phyloP scores from a whole-genome alignment of 306 rosid genomes.

The Vigna hirtella region DNA sequence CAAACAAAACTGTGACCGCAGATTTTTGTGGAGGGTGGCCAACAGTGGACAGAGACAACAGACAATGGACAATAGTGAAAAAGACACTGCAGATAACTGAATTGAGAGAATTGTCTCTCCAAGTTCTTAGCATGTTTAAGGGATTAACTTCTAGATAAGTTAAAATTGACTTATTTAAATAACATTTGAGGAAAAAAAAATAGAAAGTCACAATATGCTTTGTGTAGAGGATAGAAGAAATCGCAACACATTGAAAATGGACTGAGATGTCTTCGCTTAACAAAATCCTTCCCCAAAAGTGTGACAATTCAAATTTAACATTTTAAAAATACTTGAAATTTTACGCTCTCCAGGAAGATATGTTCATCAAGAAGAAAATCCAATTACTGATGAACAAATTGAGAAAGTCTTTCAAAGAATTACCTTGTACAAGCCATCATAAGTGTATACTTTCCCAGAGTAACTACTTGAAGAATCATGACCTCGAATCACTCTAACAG shows the following conservation, averaged over 20 bases:
- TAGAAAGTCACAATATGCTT: background rate
- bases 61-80: too few species aligned
- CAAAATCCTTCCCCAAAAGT: background rate
- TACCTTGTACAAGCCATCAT: constrained; percentile 98
- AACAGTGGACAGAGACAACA: too few species aligned
- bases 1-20: too few species aligned
- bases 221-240: background rate
- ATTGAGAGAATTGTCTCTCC: too few species aligned
- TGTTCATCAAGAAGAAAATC: background rate
- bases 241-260: background rate
- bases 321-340: background rate
- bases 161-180: background rate
- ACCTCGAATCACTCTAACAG: constrained; percentile 94
- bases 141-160: background rate
- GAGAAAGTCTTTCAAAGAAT: constrained; percentile 16
- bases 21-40: too few species aligned
- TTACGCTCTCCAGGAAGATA: background rate
- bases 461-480: constrained; percentile 79
- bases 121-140: background rate
- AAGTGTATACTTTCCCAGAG: constrained; percentile 84
- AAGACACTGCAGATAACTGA: too few species aligned
- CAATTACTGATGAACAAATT: constrained; percentile 5
- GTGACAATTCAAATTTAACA: background rate
- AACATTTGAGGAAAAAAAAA: background rate
- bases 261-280: background rate